Conservation (phyloP, 192 early-diverging fungal genomes). For the Geranomyces michiganensis region DNA sequence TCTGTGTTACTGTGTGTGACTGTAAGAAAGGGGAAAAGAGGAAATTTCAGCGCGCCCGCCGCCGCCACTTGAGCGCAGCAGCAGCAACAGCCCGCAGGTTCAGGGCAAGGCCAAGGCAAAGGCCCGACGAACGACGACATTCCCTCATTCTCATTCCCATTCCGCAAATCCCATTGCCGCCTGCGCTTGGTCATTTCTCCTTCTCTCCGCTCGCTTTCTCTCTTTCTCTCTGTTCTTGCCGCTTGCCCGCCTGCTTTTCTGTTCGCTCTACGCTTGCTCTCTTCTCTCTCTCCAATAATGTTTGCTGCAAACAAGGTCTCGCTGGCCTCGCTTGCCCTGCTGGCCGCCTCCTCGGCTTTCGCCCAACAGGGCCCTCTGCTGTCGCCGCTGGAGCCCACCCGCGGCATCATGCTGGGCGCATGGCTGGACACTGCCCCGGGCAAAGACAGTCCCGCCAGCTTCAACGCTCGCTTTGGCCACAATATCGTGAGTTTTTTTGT, state of each 20-base stretch:
- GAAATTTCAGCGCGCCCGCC: too few species aligned
- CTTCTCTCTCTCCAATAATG: background rate
- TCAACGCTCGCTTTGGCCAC: conserved; percentile 10
- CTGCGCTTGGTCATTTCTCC: background rate
- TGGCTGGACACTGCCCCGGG: conserved; percentile 39
- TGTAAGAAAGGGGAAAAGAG: too few species aligned
- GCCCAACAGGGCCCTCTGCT: background rate
- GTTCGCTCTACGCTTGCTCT: background rate
- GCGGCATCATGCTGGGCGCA: conserved; percentile 30
- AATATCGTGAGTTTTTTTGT: conserved; percentile 11
- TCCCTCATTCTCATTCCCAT: background rate
- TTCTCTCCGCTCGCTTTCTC: background rate
- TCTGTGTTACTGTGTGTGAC: too few species aligned
- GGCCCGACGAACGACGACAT: too few species aligned
- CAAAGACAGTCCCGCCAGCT: conserved; percentile 8
- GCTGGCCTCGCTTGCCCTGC: background rate
- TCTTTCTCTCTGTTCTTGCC: background rate
- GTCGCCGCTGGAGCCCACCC: conserved; percentile 9
- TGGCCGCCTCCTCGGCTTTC: background rate
- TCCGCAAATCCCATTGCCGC: background rate
- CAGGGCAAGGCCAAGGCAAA: too few species aligned
- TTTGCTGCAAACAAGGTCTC: background rate
- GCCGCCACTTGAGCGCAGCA: too few species aligned
- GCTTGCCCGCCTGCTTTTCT: background rate
- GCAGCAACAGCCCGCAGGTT: too few species aligned